Percentiles rank a stretch among this genome's conserved stretches.
Conservation (phyloP, 495 filamentous ascomycete species). For the Podospora pseudocomata region DNA sequence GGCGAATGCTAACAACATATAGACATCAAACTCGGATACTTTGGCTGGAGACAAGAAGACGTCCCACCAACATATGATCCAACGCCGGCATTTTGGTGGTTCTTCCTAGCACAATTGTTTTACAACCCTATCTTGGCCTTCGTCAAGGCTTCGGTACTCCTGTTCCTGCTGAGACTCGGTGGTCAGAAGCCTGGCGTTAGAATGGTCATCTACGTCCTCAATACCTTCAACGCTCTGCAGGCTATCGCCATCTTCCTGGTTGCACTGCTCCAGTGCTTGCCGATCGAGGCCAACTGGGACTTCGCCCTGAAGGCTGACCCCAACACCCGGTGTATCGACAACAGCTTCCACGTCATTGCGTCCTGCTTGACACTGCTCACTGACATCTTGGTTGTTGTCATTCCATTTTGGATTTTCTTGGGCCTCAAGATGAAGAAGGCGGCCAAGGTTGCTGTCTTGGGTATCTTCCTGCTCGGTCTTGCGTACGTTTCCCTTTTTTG, state of each 20-base stretch:
- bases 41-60: slow-evolving; percentile 43
- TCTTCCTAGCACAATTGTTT: slow-evolving; percentile 51
- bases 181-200: slow-evolving; percentile 40
- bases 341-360: slow-evolving; percentile 39
- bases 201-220: slow-evolving; percentile 39
- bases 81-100: slow-evolving; percentile 33
- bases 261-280: slow-evolving; percentile 52
- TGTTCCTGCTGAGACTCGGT: slow-evolving; percentile 49
- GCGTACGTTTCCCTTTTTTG: slow-evolving; percentile 33
- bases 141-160: slow-evolving; percentile 52
- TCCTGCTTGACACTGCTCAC: slow-evolving; percentile 45
- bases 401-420: slow-evolving; percentile 47
- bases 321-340: slow-evolving; percentile 38
- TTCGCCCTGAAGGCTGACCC: slow-evolving; percentile 28
- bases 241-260: slow-evolving; percentile 50
- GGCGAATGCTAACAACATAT: neutral
- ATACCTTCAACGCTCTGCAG: slow-evolving; percentile 44
- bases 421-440: slow-evolving; percentile 39
- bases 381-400: slow-evolving; percentile 41
- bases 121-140: slow-evolving; percentile 58
- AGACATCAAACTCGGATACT: slow-evolving; percentile 33
- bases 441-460: slow-evolving; percentile 45
- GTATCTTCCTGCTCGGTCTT: slow-evolving; percentile 42
- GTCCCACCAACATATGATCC: slow-evolving; percentile 35
- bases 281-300: slow-evolving; percentile 44